Base-by-base conservation (phyloP, 495 filamentous ascomycete genomes). In the Lasiosphaeria ovina region DNA sequence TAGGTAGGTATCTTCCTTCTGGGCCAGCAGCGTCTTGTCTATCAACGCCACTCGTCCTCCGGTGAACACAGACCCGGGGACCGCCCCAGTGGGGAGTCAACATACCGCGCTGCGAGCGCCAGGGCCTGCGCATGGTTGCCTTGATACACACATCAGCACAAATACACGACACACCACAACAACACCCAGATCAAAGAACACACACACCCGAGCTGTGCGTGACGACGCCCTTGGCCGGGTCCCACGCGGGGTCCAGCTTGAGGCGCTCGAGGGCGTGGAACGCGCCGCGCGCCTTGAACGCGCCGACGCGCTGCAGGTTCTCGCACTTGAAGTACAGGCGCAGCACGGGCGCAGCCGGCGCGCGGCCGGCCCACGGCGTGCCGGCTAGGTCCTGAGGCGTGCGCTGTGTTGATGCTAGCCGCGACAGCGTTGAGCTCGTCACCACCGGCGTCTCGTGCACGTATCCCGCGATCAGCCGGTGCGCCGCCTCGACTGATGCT, bases 51-150 rank as follows among this genome's bases (percentile, higher is more conserved):
- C 12, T n/a, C 44, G 5, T 47, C 44, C 44, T 47, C 44, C 12
- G 12, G 44, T 9, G 16, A 5, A n/a, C 12, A 47, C 5, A 1
- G 44, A 14, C 5, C 8, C 12, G 44, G 16, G 38, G 38, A 42
- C 8, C 7, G 3, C 8, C 8, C 8, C 1, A 14, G 3, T 1
- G 24, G 24, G 24, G 24, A 1, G 6, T 11, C 4, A 47, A 47
- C 44, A 8, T 47, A 47, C 44, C 77, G 81, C 6, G 94, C 91
- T 0, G 94, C 94, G 42, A 97, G 86, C 4, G 94, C 85, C 57
- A 98, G 87, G 17, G 94, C 94, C 83, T 96, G 92, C 0, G 94
- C 94, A 74, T 98, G 94, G 77, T 98, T 98, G 34, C 93, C 93
- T 71, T 11, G 1, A 44, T 35, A 32, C 9, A 45, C 1, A 16